These are phyloP conservation scores for Drechmeria coniospora DNA, from an alignment of 2,329 filamentous ascomycete genomes.

Conservation along the genomic window DNA sequence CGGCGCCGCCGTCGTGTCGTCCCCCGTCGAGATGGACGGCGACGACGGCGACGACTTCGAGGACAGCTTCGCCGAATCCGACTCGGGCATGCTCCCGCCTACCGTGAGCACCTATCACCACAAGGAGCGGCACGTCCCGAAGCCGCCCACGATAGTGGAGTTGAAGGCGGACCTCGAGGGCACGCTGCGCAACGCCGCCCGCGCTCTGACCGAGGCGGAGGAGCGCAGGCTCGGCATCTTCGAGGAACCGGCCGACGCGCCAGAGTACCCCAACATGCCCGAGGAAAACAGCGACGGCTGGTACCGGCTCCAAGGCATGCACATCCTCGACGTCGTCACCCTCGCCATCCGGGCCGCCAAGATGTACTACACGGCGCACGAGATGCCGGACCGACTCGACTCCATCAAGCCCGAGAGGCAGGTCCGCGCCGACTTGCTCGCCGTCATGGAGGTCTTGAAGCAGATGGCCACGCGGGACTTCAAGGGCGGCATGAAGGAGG, in stretches of 20 bases:
- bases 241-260: slow-evolving; percentile 11
- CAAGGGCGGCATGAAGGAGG: slow-evolving; percentile 60
- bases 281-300: slow-evolving; percentile 45
- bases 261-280: slow-evolving; percentile 22
- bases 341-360: slow-evolving; percentile 91
- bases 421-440: slow-evolving; percentile 69
- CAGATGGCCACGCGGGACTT: slow-evolving; percentile 83
- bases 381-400: slow-evolving; percentile 71
- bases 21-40: slow-evolving; percentile 24
- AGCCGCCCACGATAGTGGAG: slow-evolving; percentile 67
- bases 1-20: slow-evolving; percentile 29
- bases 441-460: slow-evolving; percentile 81
- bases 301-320: slow-evolving; percentile 81
- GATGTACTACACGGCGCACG: slow-evolving; percentile 89
- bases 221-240: slow-evolving; percentile 18
- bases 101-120: slow-evolving; percentile 93
- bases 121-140: slow-evolving; percentile 65
- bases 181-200: slow-evolving; percentile 52
- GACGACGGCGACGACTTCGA: slow-evolving; percentile 36
- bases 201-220: slow-evolving; percentile 47
- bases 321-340: slow-evolving; percentile 83
- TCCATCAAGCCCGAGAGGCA: slow-evolving; percentile 76
- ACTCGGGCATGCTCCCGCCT: slow-evolving; percentile 77
- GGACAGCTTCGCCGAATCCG: slow-evolving; percentile 44
- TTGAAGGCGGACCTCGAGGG: slow-evolving; percentile 54